phyloP scores from a whole-genome alignment of 345 rosid genomes.

The thale cress (Arabidopsis thaliana) region TAIR10.1 NC_003071.7:6639501-6640000 shows the following conservation, averaged over 20 bases:
- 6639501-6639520: conserved; percentile 61
- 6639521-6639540: conserved; percentile 52
- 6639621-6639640: conserved; percentile 52
- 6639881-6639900: no score
- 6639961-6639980: no score
- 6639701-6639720: conserved; percentile 37
- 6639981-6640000: no score
- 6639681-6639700: conserved; percentile 56
- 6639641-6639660: conserved; percentile 49
- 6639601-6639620: conserved; percentile 64
- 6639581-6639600: conserved; percentile 60
- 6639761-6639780: conserved; percentile 44
- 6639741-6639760: conserved; percentile 48
- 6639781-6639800: conserved; percentile 45
- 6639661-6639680: conserved; percentile 67
- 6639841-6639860: conserved; percentile 64
- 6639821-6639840: conserved; percentile 56
- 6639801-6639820: conserved; percentile 51
- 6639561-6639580: conserved; percentile 63
- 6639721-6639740: conserved; percentile 46
- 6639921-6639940: no score
- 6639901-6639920: no score
- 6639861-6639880: neutral
- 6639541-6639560: conserved; percentile 46
- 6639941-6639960: no score